Percentiles rank a stretch among this genome's conserved stretches.
Conservation (phyloP, 2,329 filamentous ascomycete genomes). For the Lasiodiplodia theobromae region DNA sequence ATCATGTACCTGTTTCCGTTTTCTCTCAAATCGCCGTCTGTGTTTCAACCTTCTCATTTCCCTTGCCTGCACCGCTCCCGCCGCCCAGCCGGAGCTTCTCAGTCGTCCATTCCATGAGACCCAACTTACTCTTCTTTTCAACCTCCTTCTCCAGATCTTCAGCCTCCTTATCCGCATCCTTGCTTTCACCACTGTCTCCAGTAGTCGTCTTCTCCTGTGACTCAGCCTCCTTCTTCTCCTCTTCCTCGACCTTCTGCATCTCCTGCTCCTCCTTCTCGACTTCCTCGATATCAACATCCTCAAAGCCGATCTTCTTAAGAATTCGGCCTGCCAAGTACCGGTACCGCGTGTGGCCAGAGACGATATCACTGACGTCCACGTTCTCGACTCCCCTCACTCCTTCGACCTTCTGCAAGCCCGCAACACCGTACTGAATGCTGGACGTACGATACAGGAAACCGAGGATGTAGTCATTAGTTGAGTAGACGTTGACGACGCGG, state of each 20-base stretch:
- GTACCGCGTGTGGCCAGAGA: conserved; percentile 59
- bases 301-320: conserved; percentile 60
- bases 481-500: conserved; percentile 86
- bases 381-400: conserved; percentile 72
- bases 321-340: conserved; percentile 59
- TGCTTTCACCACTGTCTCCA: conserved; percentile 44
- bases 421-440: conserved; percentile 81
- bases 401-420: conserved; percentile 78
- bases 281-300: conserved; percentile 58
- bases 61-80: neutral
- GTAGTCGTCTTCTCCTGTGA: conserved; percentile 49
- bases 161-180: conserved; percentile 24
- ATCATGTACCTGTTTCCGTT: neutral
- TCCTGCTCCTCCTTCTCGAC: conserved; percentile 53
- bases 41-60: conserved; percentile 11
- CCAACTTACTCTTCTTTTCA: conserved; percentile 14
- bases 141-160: conserved; percentile 25
- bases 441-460: conserved; percentile 87
- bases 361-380: conserved; percentile 60
- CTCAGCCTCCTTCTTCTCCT: conserved; percentile 54
- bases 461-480: conserved; percentile 84
- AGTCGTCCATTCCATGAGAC: conserved; percentile 23
- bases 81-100: conserved; percentile 25
- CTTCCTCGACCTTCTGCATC: conserved; percentile 47
- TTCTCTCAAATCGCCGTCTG: conserved; percentile 14